Base-by-base conservation (phyloP, 805 yeast species). In the Blastobotrys chiropterorum region DNA sequence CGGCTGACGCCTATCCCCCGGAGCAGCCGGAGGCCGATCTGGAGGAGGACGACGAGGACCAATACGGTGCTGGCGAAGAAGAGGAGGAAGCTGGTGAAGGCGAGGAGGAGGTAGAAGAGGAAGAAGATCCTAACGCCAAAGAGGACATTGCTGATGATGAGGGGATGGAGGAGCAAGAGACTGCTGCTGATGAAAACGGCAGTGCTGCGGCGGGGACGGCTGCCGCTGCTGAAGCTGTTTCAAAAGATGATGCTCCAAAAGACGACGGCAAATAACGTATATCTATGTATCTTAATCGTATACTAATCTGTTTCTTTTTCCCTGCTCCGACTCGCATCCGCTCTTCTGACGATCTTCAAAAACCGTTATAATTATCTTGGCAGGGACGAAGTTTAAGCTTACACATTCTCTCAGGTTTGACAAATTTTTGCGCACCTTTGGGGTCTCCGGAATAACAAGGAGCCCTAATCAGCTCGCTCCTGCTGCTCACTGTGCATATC, bases 1-100 rank as follows among this genome's bases (percentile, higher is more conserved):
- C 72, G 53, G 56, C 53, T 3, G 89, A 86, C 49, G 82, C 82
- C 49, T 85, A 79, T 59, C 95, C 92, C 11, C 94, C 94, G 2
- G 89, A 85, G 57, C 88, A 84, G 60, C 80, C 76, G 4, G 87
- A 80, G 42, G 83, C 76, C 1, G 83, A 77, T 45, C 77, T 78
- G 21, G 83, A 75, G 1, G 88, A 79, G 6, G 85, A 78, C 13
- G 86, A 81, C n/a, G 78, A 72, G 11, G 79, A 75, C 6, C 74
- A 68, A 19, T 21, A 79, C 70, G 44, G 78, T 67, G 62, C 59
- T 4, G 64, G 57, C 16, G 63, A 59, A 21, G 62, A 54, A 26
- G 67, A 59, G n/a, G 59, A 50, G 3, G 56, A n/a, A 80, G 79
- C 53, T 15, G 56, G 50, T 17, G 59, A 38, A 2, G 86, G 1